Evolutionary conservation across 1,139 yeast genomes (phyloP).

Genomic region (Pichia sp.): DNA sequence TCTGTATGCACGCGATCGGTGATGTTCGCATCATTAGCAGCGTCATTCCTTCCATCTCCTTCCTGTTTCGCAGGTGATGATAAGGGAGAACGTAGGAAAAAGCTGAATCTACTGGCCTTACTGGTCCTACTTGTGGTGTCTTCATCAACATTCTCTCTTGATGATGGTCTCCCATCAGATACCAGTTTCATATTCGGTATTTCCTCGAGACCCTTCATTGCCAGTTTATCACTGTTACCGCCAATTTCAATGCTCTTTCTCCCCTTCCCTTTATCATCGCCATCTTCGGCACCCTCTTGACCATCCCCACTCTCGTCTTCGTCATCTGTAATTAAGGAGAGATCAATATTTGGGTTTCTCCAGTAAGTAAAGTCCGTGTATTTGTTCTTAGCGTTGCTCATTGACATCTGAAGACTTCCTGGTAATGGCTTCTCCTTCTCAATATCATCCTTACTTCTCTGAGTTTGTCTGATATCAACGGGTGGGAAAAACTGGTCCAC

Average conservation of each 20-base stretch:
- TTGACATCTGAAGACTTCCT: constrained; percentile 1
- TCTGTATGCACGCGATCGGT: no score
- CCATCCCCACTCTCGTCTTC: constrained; percentile 24
- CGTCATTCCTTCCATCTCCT: background rate
- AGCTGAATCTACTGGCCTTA: constrained; percentile 11
- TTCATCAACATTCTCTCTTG: background rate
- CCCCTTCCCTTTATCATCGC: background rate
- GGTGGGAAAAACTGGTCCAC: constrained; percentile 99
- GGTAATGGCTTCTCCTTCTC: background rate
- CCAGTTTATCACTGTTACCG: background rate
- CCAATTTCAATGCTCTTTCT: background rate
- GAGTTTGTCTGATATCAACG: constrained; percentile 31
- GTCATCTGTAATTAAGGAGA: constrained; percentile 51
- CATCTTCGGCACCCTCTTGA: constrained; percentile 1
- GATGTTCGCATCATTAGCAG: background rate
- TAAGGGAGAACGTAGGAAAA: constrained; percentile 21
- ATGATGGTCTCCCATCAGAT: background rate
- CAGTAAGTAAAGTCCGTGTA: constrained; percentile 87
- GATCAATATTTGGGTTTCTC: constrained; percentile 71
- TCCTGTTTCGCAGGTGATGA: constrained; percentile 5
- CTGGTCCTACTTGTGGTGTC: constrained; percentile 6
- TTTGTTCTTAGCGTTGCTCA: constrained; percentile 43
- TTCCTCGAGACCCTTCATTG: background rate
- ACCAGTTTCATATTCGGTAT: background rate
- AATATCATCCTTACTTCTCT: background rate